These are phyloP conservation scores for Paramecium tetraurelia DNA, from an alignment of 73 alveolate genomes.

Conservation along the genomic window DNA sequence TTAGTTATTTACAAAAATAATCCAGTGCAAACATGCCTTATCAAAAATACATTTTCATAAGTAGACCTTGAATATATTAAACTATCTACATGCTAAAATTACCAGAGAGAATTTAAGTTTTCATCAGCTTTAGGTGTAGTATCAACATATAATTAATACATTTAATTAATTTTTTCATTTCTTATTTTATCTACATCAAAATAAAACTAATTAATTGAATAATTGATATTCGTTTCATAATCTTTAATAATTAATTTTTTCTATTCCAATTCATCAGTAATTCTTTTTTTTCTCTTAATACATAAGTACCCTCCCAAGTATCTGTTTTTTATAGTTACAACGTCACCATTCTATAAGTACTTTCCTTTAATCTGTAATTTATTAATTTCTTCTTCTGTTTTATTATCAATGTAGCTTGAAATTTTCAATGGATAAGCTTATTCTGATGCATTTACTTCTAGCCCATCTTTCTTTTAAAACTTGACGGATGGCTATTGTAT, in stretches of 20 bases:
- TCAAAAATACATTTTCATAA: slow-evolving; percentile 6
- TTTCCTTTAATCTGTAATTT: not conserved
- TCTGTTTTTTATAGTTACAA: slow-evolving; percentile 31
- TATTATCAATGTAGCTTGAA: not conserved
- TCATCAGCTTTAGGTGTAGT: not conserved
- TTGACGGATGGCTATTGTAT: not conserved
- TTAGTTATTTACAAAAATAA: not conserved
- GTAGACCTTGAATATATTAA: not conserved
- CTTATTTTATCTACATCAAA: not conserved
- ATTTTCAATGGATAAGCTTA: not conserved
- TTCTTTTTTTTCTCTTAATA: not conserved
- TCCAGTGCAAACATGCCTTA: slow-evolving; percentile 31
- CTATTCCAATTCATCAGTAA: not conserved
- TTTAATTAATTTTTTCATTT: not conserved
- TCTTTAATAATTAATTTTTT: not conserved
- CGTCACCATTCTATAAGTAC: slow-evolving; percentile 19
- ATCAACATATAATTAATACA: slow-evolving; percentile 9
- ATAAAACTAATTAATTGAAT: not conserved
- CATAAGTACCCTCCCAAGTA: not conserved
- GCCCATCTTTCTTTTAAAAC: not conserved
- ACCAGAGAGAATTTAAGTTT: not conserved
- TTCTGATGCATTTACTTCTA: slow-evolving; percentile 48
- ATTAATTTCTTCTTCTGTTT: not conserved
- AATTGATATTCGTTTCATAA: not conserved
- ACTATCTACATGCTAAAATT: not conserved